Conservation (phyloP, 441 rosid species). For the Pelargonium fulgidum region DNA sequence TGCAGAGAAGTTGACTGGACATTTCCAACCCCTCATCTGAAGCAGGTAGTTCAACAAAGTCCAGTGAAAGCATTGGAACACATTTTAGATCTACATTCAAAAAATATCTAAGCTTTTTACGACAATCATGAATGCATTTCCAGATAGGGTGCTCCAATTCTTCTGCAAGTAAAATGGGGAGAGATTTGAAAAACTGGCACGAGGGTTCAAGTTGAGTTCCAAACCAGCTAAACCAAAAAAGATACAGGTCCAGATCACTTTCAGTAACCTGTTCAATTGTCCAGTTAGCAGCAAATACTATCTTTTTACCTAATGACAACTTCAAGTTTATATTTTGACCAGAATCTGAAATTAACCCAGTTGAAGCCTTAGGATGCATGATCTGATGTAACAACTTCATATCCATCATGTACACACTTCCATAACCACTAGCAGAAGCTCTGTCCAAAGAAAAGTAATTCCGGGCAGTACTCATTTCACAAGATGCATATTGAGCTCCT, state of each 20-base stretch:
- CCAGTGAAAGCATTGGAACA: constrained; percentile 49
- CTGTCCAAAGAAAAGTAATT: constrained; percentile 21
- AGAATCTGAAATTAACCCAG: constrained; percentile 22
- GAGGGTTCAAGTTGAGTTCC: constrained; percentile 42
- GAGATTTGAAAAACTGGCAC: constrained; percentile 38
- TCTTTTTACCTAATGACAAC: constrained; percentile 36
- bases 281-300: constrained; percentile 74
- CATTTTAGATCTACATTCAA: constrained; percentile 32
- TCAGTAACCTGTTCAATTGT: constrained; percentile 74
- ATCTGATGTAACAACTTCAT: constrained; percentile 25
- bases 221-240: constrained; percentile 65
- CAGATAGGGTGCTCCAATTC: constrained; percentile 77
- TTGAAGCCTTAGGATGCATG: constrained; percentile 43
- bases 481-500: constrained; percentile 50
- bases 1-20: constrained; percentile 30
- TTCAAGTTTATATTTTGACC: constrained; percentile 24
- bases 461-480: constrained; percentile 26
- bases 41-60: constrained; percentile 42
- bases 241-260: constrained; percentile 59
- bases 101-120: constrained; percentile 39
- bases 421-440: constrained; percentile 24
- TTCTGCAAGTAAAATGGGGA: constrained; percentile 38
- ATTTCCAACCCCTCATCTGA: constrained; percentile 29
- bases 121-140: constrained; percentile 40
- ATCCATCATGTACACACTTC: constrained; percentile 30